Base-by-base conservation (phyloP, 2,329 filamentous ascomycete species). In the Phyllosticta capitalensis region DNA sequence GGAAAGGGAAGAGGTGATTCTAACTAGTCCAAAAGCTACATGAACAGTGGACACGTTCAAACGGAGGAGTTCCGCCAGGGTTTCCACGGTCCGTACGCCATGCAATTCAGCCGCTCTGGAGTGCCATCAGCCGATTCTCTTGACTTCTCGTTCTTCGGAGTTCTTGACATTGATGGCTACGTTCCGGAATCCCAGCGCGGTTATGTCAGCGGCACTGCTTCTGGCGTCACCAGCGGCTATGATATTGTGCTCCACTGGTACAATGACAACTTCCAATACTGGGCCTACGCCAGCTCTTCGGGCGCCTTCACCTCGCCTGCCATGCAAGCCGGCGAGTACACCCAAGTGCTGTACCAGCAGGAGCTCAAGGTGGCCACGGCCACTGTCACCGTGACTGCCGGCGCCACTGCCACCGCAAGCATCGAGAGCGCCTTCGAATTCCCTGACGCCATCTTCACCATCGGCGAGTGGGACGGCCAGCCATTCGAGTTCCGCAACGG, bases 241-340 rank as follows among this genome's bases (percentile, higher is more conserved):
- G 74, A 83, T 61, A 76, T 73, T 53, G 84, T 87, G 2, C 73
- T 88, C 1, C 84, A 88, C 70, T 88, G 84, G 85, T 76, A 59
- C 58, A 59, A 59, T 48, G 68, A 68, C 28, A 74, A 75, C 5
- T 81, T 83, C 0, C 85, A 88, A 67, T 88, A 87, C 75, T 88
- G 85, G 84, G 72, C 78, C 5, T 82, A 82, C 61, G 79, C 82
- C 20, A 75, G 75, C 9, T 77, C 77, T 21, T 74, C 71, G 52
- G 83, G 84, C 9, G 74, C 74, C 12, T 88, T 85, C 71, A 85
- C 79, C 2, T 86, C 83, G 0, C 85, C 84, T 0, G 73, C 78
- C 59, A 87, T 88, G 84, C 85, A 84, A 65, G 81, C 84, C 0
- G 84, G 85, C 28, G 85, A 81, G 0, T 87, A 87, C 72, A 86